phyloP scores from a whole-genome alignment of 345 rosid genomes.

The Sonneratia caseolaris region DNA sequence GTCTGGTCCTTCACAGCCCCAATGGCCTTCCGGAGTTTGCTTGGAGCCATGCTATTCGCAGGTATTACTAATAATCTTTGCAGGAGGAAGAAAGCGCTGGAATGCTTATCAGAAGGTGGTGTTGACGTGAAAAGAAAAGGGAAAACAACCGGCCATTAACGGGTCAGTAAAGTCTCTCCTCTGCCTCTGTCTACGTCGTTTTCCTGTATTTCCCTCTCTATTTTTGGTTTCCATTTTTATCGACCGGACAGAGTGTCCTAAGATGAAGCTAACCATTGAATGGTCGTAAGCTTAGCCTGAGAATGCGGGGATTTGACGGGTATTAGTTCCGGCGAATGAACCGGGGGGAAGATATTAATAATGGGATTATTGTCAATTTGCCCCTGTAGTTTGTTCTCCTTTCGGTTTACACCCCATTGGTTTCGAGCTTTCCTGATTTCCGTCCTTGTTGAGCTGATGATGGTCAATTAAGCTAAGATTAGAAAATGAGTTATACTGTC shows the following conservation, averaged over 20 bases:
- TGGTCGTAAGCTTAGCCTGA: background rate
- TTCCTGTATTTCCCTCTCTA: background rate
- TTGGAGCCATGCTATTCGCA: slow-evolving; percentile 24
- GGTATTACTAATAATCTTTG: background rate
- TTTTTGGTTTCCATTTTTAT: background rate
- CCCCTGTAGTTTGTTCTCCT: background rate
- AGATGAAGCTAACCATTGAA: background rate
- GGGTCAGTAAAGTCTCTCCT: background rate
- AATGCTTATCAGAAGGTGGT: background rate
- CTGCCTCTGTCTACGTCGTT: background rate
- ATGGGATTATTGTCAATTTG: background rate
- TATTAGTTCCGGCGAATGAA: background rate
- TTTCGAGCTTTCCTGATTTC: no score
- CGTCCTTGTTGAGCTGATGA: background rate
- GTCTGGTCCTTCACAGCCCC: slow-evolving; percentile 47
- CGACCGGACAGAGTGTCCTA: background rate
- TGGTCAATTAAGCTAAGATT: no score
- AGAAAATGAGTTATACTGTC: no score
- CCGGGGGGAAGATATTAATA: background rate
- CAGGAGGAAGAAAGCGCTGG: background rate
- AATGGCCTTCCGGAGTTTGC: slow-evolving; percentile 36
- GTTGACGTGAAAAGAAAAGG: background rate
- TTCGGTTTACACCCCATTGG: background rate
- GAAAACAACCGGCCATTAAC: background rate
- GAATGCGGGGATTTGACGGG: background rate